phyloP scores from a whole-genome alignment of 768 basidiomycete species.

The Tulasnella sp. region DNA sequence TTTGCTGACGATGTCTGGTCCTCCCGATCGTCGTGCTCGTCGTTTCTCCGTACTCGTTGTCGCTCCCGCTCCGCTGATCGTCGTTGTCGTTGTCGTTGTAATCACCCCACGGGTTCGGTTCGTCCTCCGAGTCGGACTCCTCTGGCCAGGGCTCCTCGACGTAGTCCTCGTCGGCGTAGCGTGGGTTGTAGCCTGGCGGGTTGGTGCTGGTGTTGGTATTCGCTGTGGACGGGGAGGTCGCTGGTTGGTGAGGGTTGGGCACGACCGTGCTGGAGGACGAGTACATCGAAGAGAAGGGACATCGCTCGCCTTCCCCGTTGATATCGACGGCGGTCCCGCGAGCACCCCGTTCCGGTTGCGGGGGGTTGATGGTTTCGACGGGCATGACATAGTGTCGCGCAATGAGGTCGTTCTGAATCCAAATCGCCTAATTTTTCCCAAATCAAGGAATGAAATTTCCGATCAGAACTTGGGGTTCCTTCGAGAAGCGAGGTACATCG shows the following conservation, averaged over 20 bases:
- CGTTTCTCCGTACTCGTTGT: neutral
- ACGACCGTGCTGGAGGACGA: constrained; percentile 1
- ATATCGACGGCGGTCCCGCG: neutral
- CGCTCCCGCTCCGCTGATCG: neutral
- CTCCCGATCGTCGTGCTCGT: neutral
- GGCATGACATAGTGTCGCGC: constrained; percentile 18
- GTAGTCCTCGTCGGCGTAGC: neutral
- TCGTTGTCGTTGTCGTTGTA: neutral
- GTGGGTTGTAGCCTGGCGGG: neutral
- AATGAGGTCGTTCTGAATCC: constrained; percentile 22
- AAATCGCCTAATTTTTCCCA: neutral
- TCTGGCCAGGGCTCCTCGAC: constrained; percentile 6
- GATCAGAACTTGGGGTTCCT: no score
- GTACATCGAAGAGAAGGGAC: constrained; percentile 12
- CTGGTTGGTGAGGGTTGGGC: neutral
- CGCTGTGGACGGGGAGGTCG: neutral
- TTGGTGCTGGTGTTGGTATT: neutral
- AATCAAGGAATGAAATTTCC: neutral
- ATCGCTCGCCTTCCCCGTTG: neutral
- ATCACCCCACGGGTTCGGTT: neutral
- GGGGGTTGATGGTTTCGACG: constrained; percentile 8
- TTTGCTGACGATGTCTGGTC: neutral
- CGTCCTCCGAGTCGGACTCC: neutral
- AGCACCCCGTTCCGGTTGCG: neutral
- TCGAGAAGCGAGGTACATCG: no score